Conservation (phyloP, 768 basidiomycete species). For the Boletus insuetus region DNA sequence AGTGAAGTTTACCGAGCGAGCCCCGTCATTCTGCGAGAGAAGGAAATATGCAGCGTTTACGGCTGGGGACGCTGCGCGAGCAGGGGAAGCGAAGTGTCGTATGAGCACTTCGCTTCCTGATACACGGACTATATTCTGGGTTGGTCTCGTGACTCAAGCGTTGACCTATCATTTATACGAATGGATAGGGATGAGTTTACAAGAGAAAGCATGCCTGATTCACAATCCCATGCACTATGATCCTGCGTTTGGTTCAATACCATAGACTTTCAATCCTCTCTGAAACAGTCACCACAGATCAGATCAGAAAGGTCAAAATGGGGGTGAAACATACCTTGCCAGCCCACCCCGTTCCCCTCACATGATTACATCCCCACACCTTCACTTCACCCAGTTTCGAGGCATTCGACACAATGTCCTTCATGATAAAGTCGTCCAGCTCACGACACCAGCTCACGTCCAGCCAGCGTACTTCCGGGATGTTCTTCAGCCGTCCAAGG, state of each 20-base stretch:
- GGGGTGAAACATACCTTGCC: slow-evolving; percentile 37
- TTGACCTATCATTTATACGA: not conserved
- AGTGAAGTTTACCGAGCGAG: no score
- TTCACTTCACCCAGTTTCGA: slow-evolving; percentile 42
- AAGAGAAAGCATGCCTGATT: not conserved
- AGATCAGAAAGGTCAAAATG: not conserved
- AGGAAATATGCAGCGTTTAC: no score
- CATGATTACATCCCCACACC: slow-evolving; percentile 53
- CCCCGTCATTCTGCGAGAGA: no score
- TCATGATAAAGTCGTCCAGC: slow-evolving; percentile 79
- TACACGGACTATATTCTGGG: no score
- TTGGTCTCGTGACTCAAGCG: no score
- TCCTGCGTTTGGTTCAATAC: slow-evolving; percentile 40
- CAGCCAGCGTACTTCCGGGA: slow-evolving; percentile 48
- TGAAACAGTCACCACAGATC: slow-evolving; percentile 2
- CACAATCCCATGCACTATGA: not conserved
- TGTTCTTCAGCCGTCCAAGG: slow-evolving; percentile 38
- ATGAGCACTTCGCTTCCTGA: no score
- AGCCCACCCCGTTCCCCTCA: slow-evolving; percentile 44
- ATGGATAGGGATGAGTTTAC: not conserved
- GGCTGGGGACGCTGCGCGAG: no score
- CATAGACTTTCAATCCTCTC: slow-evolving; percentile 29
- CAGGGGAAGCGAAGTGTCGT: no score
- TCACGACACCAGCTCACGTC: slow-evolving; percentile 86
- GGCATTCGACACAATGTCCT: slow-evolving; percentile 55